Evolutionary conservation across 1,284 basidiomycete genomes (phyloP).

Genomic region (Microbotryum lychnidis-dioicae): DNA sequence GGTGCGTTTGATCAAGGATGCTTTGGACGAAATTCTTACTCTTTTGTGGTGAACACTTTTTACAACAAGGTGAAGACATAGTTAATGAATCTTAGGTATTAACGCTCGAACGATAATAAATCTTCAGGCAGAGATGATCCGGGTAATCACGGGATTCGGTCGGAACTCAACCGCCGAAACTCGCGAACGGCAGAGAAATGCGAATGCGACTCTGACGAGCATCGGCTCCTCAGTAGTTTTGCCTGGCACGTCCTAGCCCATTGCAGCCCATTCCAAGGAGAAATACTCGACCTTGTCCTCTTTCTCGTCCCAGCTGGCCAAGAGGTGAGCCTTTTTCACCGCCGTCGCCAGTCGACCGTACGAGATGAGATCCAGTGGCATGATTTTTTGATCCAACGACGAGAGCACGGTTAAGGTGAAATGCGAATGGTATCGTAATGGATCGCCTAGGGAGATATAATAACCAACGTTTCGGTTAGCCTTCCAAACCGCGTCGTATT

Average conservation of each 20-base stretch:
- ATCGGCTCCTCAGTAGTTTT: too few relatives aligned
- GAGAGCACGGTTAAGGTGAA: conserved; percentile 77
- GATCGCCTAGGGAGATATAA: conserved; percentile 59
- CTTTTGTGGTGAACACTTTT: too few relatives aligned
- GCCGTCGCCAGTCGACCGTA: conserved; percentile 92
- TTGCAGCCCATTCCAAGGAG: conserved; percentile 30
- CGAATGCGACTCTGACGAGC: too few relatives aligned
- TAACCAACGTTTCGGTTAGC: not conserved
- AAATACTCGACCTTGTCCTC: conserved; percentile 16
- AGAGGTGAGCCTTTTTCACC: conserved; percentile 90
- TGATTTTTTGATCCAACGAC: conserved; percentile 53
- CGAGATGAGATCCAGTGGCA: conserved; percentile 86
- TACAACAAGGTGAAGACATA: too few relatives aligned
- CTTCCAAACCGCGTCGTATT: not conserved
- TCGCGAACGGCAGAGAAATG: too few relatives aligned
- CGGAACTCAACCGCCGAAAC: too few relatives aligned
- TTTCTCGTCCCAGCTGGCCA: conserved; percentile 74
- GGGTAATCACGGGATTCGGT: too few relatives aligned
- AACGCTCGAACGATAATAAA: too few relatives aligned
- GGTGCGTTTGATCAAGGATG: too few relatives aligned
- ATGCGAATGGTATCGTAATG: conserved; percentile 92
- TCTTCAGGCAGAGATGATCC: too few relatives aligned
- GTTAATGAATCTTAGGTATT: too few relatives aligned
- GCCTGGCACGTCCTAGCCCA: conserved; percentile 11
- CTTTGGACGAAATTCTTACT: too few relatives aligned